A percentile compares a stretch with the other conserved stretches of the same genome.
Conservation (phyloP, 83 land plant species). For the Diphasiastrum complanatum region DNA sequence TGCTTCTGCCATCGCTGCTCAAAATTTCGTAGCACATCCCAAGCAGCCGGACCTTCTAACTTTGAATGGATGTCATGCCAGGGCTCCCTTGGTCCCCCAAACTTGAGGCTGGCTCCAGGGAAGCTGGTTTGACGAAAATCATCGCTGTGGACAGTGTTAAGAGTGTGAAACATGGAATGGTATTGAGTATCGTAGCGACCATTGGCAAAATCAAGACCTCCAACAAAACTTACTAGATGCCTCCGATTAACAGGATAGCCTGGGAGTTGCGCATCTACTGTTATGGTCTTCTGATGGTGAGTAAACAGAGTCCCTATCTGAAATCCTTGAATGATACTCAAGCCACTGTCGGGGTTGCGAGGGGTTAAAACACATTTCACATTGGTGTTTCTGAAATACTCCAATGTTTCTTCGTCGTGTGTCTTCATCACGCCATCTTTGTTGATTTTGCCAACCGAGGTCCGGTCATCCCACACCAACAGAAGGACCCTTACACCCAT, state of each 20-base stretch:
- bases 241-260: not conserved
- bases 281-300: conserved; percentile 4
- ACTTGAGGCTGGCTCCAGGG: conserved; percentile 1
- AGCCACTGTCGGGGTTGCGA: not conserved
- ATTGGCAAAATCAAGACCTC: not conserved
- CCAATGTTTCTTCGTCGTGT: no score
- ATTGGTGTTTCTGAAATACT: no score
- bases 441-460: no score
- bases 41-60: conserved; percentile 16
- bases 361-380: no score
- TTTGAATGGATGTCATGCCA: conserved; percentile 21
- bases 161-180: conserved; percentile 15
- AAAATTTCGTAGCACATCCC: conserved; percentile 15
- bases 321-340: not conserved
- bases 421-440: no score
- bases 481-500: conserved; percentile 81
- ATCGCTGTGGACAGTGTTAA: conserved; percentile 15
- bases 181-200: no score
- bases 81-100: conserved; percentile 18
- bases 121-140: conserved; percentile 15
- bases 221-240: conserved; percentile 1
- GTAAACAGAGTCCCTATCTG: not conserved
- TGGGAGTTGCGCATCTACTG: not conserved
- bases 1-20: conserved; percentile 21
- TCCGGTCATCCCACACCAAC: conserved; percentile 91